These are phyloP conservation scores for Tulasnella sp. DNA, from an alignment of 768 basidiomycete species.

Conservation along the genomic window DNA sequence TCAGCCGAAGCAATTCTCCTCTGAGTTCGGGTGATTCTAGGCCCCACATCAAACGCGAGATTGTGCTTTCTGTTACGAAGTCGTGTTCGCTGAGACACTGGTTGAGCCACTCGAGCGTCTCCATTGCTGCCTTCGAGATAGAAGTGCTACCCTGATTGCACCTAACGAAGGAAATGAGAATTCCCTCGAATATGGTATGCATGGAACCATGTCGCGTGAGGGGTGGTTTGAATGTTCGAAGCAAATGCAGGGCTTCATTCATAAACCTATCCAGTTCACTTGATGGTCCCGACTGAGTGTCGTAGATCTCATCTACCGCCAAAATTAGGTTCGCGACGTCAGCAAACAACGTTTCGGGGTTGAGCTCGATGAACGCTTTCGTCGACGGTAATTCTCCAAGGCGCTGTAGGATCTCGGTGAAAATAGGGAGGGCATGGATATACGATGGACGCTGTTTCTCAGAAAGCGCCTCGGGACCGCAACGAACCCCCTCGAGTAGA, in stretches of 20 bases:
- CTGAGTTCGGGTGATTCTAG: too few species aligned
- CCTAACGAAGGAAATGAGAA: background rate
- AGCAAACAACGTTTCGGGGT: background rate
- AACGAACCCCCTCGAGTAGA: background rate
- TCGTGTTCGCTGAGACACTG: background rate
- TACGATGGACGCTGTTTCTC: background rate
- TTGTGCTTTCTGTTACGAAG: too few species aligned
- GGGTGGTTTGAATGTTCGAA: background rate
- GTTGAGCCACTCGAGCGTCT: background rate
- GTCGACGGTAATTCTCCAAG: background rate
- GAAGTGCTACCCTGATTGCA: background rate
- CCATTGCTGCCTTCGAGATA: background rate
- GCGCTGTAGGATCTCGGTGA: background rate
- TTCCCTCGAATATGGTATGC: background rate
- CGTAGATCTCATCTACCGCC: background rate
- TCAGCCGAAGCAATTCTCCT: too few species aligned
- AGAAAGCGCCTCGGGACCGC: background rate
- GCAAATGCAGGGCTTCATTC: background rate
- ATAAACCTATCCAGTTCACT: background rate
- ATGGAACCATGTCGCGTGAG: background rate
- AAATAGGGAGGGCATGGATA: background rate
- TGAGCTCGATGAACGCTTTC: background rate
- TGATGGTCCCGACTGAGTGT: background rate
- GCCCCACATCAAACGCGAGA: too few species aligned
- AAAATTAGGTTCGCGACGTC: too few species aligned